Percentiles rank a stretch among this genome's conserved stretches.
These are phyloP conservation scores for Umbelopsis isabellina DNA, from an alignment of 192 early-diverging fungal genomes.

Conservation along the genomic window DNA sequence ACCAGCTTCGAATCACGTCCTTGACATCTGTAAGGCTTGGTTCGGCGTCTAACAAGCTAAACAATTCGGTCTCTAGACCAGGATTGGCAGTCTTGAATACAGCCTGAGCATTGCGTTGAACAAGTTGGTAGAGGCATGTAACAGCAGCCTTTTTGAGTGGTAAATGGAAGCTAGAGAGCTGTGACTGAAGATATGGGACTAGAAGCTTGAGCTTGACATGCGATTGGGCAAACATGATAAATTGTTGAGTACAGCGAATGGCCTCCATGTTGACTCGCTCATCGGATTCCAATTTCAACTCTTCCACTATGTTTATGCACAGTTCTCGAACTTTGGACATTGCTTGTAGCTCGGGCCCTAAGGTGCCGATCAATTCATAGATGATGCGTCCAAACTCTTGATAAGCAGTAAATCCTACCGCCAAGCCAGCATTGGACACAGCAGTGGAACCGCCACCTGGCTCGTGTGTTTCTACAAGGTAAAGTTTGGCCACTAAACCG, in stretches of 20 bases:
- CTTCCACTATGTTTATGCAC: slow-evolving; percentile 77
- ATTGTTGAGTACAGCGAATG: slow-evolving; percentile 84
- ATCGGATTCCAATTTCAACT: slow-evolving; percentile 77
- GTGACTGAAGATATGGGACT: slow-evolving; percentile 76
- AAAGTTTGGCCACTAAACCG: slow-evolving; percentile 83
- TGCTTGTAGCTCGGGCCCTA: slow-evolving; percentile 89
- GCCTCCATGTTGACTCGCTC: slow-evolving; percentile 80
- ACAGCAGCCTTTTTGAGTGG: slow-evolving; percentile 74
- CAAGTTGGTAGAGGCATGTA: slow-evolving; percentile 86
- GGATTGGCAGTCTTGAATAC: slow-evolving; percentile 67
- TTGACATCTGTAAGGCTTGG: slow-evolving; percentile 60
- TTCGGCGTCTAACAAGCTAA: slow-evolving; percentile 79
- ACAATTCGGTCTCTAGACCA: slow-evolving; percentile 78
- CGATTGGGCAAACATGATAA: slow-evolving; percentile 87
- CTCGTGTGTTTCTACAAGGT: slow-evolving; percentile 88
- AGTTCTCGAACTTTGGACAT: slow-evolving; percentile 75
- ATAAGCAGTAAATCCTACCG: slow-evolving; percentile 62
- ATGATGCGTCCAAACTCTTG: slow-evolving; percentile 86
- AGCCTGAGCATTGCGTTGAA: slow-evolving; percentile 71
- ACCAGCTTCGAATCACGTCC: slow-evolving; percentile 63
- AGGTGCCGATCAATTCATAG: slow-evolving; percentile 82
- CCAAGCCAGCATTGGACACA: slow-evolving; percentile 62
- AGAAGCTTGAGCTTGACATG: slow-evolving; percentile 67
- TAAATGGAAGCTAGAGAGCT: slow-evolving; percentile 63
- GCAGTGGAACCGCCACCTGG: slow-evolving; percentile 65